Conservation (phyloP, 305 asterid species). For the Fraxinus baroniana region DNA sequence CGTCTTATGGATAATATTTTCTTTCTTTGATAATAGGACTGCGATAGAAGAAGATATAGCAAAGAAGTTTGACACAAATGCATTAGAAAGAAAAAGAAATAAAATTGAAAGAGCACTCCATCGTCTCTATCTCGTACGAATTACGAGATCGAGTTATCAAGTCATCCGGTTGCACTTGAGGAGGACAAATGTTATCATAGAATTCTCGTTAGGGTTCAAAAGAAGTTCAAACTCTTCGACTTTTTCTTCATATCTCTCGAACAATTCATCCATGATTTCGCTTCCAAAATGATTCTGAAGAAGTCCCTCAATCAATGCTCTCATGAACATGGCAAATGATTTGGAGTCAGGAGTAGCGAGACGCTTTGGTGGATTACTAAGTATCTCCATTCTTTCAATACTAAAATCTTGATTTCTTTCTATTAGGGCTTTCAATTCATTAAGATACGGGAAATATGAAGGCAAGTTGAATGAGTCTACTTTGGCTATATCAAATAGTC, state of each 20-base stretch:
- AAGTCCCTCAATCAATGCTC: conserved; percentile 47
- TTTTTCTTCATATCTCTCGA: conserved; percentile 34
- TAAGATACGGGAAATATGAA: conserved; percentile 33
- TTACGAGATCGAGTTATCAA: background rate
- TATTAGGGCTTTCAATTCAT: conserved; percentile 38
- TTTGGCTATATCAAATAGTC: conserved; percentile 32
- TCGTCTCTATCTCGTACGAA: background rate
- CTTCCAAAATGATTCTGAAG: conserved; percentile 19
- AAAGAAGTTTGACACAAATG: background rate
- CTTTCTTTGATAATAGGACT: too few relatives aligned
- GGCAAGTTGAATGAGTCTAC: conserved; percentile 56
- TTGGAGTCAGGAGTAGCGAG: conserved; percentile 23
- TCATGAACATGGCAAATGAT: conserved; percentile 34
- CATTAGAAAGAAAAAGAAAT: background rate
- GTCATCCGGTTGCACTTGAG: background rate
- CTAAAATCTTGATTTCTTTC: conserved; percentile 28
- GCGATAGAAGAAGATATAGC: too few relatives aligned
- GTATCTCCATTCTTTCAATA: conserved; percentile 47
- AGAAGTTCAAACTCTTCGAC: conserved; percentile 37
- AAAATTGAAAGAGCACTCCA: background rate
- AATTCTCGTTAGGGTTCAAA: conserved; percentile 40
- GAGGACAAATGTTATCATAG: conserved; percentile 33
- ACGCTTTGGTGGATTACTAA: conserved; percentile 39
- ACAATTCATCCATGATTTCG: conserved; percentile 43
- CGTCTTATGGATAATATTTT: background rate